Evolutionary conservation across 192 early-diverging fungal species (phyloP).

Genomic region (Paraglomus occultum): DNA sequence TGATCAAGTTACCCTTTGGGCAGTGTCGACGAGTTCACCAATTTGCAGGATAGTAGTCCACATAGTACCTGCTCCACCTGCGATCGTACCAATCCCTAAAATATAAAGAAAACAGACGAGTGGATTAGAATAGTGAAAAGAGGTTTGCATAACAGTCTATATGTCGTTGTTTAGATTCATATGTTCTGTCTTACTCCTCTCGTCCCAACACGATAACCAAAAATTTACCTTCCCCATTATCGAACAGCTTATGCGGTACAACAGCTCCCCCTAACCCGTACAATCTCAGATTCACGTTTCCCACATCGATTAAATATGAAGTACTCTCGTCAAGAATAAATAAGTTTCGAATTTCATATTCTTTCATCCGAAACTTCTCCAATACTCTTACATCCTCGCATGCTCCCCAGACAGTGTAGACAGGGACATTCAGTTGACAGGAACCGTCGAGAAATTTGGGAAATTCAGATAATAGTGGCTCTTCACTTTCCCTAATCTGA

Average conservation of each 20-base stretch:
- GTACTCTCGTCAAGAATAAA: constrained; percentile 55
- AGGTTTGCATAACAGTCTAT: background rate
- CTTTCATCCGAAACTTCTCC: constrained; percentile 50
- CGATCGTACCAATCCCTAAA: constrained; percentile 53
- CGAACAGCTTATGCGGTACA: constrained; percentile 60
- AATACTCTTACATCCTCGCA: constrained; percentile 60
- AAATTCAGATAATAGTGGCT: constrained; percentile 52
- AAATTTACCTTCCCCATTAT: constrained; percentile 56
- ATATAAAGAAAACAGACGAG: background rate
- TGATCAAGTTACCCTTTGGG: constrained; percentile 35
- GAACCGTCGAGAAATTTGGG: constrained; percentile 44
- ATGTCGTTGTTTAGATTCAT: background rate
- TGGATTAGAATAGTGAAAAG: background rate
- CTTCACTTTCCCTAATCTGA: constrained; percentile 39
- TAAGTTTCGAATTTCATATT: constrained; percentile 50
- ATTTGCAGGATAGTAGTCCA: constrained; percentile 64
- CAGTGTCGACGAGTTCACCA: constrained; percentile 58
- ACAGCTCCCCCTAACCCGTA: constrained; percentile 62
- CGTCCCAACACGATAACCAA: background rate
- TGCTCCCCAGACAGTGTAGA: constrained; percentile 62
- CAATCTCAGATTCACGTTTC: constrained; percentile 53
- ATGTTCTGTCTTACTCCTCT: too few relatives aligned
- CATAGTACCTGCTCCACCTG: constrained; percentile 60
- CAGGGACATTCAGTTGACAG: constrained; percentile 49
- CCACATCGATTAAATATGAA: constrained; percentile 49